phyloP scores from a whole-genome alignment of 2,329 filamentous ascomycete species.

The Exutisphaerella laricina region DNA sequence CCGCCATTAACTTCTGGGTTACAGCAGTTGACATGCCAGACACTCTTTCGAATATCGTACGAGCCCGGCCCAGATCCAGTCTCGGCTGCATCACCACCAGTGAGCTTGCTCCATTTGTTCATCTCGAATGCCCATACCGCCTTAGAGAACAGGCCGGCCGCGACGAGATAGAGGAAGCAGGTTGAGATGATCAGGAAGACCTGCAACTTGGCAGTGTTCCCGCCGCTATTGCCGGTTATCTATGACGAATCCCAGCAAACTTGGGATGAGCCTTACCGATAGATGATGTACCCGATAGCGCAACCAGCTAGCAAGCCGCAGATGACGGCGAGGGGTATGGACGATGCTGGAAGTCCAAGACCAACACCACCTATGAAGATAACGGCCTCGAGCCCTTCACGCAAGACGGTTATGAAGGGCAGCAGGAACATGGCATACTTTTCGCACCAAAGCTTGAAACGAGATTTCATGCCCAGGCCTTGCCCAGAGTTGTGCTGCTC shows the following conservation, averaged over 20 bases:
- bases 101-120: slow-evolving; percentile 60
- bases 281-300: slow-evolving; percentile 66
- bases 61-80: slow-evolving; percentile 64
- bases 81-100: slow-evolving; percentile 59
- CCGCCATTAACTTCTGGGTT: slow-evolving; percentile 66
- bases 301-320: slow-evolving; percentile 63
- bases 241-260: not conserved
- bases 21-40: slow-evolving; percentile 85
- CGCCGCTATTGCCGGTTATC: slow-evolving; percentile 42
- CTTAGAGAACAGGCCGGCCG: slow-evolving; percentile 73
- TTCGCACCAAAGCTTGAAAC: slow-evolving; percentile 60
- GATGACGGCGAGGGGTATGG: slow-evolving; percentile 73
- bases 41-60: slow-evolving; percentile 70
- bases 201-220: slow-evolving; percentile 62
- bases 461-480: slow-evolving; percentile 36
- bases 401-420: slow-evolving; percentile 80
- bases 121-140: slow-evolving; percentile 69
- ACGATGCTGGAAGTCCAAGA: slow-evolving; percentile 65
- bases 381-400: slow-evolving; percentile 80
- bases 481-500: slow-evolving; percentile 46
- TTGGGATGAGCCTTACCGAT: slow-evolving; percentile 54
- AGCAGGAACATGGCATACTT: slow-evolving; percentile 83
- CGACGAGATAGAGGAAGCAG: slow-evolving; percentile 77
- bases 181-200: slow-evolving; percentile 77
- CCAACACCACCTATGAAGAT: slow-evolving; percentile 82